Percentiles rank a stretch among this genome's conserved stretches.
These are phyloP conservation scores for Aspergillus cristatus DNA, from an alignment of 495 filamentous ascomycete genomes.

Conservation along the genomic window DNA sequence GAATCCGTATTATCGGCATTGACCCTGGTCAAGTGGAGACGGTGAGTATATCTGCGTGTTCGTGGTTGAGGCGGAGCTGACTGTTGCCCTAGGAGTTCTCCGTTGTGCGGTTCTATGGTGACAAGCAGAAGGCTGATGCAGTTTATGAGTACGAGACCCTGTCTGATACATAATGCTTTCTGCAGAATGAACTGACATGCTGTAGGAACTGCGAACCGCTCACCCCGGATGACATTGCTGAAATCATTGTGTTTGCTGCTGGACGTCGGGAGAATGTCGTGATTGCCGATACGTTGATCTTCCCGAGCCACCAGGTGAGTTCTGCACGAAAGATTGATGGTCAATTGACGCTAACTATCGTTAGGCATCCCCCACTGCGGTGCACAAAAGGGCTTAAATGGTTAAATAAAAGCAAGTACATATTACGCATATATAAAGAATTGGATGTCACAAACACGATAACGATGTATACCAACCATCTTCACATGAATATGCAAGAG, in stretches of 20 bases:
- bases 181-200: slow-evolving; percentile 5
- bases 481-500: too few relatives aligned
- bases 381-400: neutral
- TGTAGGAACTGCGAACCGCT: slow-evolving; percentile 76
- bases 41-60: slow-evolving; percentile 26
- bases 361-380: slow-evolving; percentile 1
- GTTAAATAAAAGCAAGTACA: too few relatives aligned
- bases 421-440: too few relatives aligned
- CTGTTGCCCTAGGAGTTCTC: slow-evolving; percentile 64
- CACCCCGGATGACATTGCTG: slow-evolving; percentile 90
- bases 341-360: slow-evolving; percentile 1
- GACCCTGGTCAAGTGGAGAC: slow-evolving; percentile 98
- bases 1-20: slow-evolving; percentile 84
- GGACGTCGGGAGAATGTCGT: slow-evolving; percentile 91
- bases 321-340: neutral
- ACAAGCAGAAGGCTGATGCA: slow-evolving; percentile 89
- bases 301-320: slow-evolving; percentile 82
- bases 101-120: slow-evolving; percentile 84
- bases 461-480: too few relatives aligned
- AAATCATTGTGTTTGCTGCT: slow-evolving; percentile 86
- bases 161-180: neutral
- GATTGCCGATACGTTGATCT: slow-evolving; percentile 83
- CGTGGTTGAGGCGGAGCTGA: too few relatives aligned
- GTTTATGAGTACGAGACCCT: slow-evolving; percentile 69
- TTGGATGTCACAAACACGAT: too few relatives aligned